These are phyloP conservation scores for Talinum fruticosum DNA, from an alignment of 148 eudicot species.

Conservation along the genomic window DNA sequence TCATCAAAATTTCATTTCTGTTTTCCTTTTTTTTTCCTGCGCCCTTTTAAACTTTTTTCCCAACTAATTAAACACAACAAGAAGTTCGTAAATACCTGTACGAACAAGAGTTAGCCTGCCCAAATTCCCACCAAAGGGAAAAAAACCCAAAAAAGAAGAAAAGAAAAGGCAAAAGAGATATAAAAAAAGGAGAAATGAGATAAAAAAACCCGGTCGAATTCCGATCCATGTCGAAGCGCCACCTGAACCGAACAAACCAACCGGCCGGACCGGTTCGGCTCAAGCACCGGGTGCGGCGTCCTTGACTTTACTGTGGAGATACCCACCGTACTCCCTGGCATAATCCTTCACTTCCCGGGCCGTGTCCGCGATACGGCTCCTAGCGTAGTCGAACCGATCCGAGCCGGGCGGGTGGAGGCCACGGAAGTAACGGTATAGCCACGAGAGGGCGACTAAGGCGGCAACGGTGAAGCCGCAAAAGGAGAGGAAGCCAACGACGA, in stretches of 20 bases:
- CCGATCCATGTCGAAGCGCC: not conserved
- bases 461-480: constrained; percentile 48
- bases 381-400: constrained; percentile 72
- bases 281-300: constrained; percentile 94
- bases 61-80: too few relatives aligned
- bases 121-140: not conserved
- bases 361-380: constrained; percentile 61
- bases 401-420: constrained; percentile 84
- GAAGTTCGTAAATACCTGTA: too few relatives aligned
- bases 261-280: constrained; percentile 4
- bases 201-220: not conserved
- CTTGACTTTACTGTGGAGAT: constrained; percentile 69
- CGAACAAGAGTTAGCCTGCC: too few relatives aligned
- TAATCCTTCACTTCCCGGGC: constrained; percentile 90
- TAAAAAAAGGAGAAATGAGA: not conserved
- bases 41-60: too few relatives aligned
- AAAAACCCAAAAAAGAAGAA: not conserved
- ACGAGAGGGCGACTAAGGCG: constrained; percentile 36
- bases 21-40: too few relatives aligned
- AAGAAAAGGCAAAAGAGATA: not conserved
- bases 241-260: not conserved
- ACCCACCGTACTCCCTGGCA: constrained; percentile 88
- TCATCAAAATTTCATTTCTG: not conserved
- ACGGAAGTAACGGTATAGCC: constrained; percentile 66
- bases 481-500: constrained; percentile 41